These are phyloP conservation scores for Perkinsus olseni DNA, from an alignment of 169 alveolate genomes.

Conservation along the genomic window DNA sequence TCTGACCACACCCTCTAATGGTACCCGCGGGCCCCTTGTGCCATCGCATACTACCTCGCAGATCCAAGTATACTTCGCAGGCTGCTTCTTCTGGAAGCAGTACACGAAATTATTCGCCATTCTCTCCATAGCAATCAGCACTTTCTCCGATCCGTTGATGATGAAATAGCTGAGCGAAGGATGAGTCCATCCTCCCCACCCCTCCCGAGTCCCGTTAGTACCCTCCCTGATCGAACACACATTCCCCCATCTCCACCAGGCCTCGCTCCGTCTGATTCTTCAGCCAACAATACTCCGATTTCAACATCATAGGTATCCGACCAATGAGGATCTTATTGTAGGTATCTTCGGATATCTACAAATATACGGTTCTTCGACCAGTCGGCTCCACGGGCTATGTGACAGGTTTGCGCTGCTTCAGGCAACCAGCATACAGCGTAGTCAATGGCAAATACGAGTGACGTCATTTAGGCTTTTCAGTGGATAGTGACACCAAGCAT, in stretches of 20 bases:
- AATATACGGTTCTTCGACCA: slow-evolving; percentile 41
- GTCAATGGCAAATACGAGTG: too few species aligned
- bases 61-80: slow-evolving; percentile 92
- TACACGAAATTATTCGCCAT: slow-evolving; percentile 98
- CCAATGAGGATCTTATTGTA: slow-evolving; percentile 82
- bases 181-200: not conserved
- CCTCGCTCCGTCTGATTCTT: slow-evolving; percentile 69
- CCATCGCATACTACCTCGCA: slow-evolving; percentile 66
- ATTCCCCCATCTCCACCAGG: slow-evolving; percentile 87
- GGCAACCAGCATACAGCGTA: too few species aligned
- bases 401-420: too few species aligned
- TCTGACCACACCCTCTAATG: too few species aligned
- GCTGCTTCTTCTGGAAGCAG: slow-evolving; percentile 92
- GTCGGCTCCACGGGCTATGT: slow-evolving; percentile 59
- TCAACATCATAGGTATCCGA: slow-evolving; percentile 92
- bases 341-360: slow-evolving; percentile 15
- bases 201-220: not conserved
- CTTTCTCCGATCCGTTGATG: slow-evolving; percentile 98
- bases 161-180: slow-evolving; percentile 85
- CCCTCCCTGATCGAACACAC: slow-evolving; percentile 90
- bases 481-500: too few species aligned
- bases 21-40: not conserved
- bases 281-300: slow-evolving; percentile 89
- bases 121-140: slow-evolving; percentile 97
- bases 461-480: too few species aligned